These are phyloP conservation scores for Cryomyces minteri DNA, from an alignment of 495 filamentous ascomycete species.

Conservation along the genomic window DNA sequence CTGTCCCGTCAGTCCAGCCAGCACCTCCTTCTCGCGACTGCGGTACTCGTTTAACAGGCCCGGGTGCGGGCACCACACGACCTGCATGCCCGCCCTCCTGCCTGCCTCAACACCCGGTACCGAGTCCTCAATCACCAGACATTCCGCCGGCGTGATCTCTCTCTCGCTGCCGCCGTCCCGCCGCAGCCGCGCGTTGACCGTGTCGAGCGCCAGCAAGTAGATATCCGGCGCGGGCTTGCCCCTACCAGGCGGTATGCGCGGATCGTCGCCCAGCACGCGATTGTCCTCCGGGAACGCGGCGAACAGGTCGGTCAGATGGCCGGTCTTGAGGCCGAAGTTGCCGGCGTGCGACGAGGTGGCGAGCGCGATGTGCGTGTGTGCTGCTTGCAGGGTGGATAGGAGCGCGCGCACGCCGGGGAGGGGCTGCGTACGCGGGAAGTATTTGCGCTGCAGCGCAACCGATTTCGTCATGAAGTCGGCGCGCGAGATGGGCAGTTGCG, in stretches of 20 bases:
- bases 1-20: conserved; percentile 64
- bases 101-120: conserved; percentile 88
- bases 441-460: conserved; percentile 38
- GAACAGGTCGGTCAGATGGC: conserved; percentile 58
- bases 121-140: conserved; percentile 89
- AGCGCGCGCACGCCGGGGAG: conserved; percentile 64
- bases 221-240: conserved; percentile 95
- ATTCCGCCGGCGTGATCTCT: conserved; percentile 66
- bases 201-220: conserved; percentile 70
- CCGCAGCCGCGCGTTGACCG: conserved; percentile 55
- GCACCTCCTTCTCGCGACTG: conserved; percentile 61
- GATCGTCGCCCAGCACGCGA: conserved; percentile 72
- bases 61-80: conserved; percentile 81
- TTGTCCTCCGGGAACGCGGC: conserved; percentile 44
- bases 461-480: conserved; percentile 44
- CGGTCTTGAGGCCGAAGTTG: conserved; percentile 69
- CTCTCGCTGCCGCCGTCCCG: conserved; percentile 28
- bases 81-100: conserved; percentile 82
- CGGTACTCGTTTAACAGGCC: conserved; percentile 56
- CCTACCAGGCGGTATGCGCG: conserved; percentile 53
- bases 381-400: conserved; percentile 32
- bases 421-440: conserved; percentile 55
- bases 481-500: conserved; percentile 56
- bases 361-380: conserved; percentile 59
- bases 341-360: conserved; percentile 55